Conservation (phyloP, 208 protist species). For the Tritrichomonas foetus region DNA sequence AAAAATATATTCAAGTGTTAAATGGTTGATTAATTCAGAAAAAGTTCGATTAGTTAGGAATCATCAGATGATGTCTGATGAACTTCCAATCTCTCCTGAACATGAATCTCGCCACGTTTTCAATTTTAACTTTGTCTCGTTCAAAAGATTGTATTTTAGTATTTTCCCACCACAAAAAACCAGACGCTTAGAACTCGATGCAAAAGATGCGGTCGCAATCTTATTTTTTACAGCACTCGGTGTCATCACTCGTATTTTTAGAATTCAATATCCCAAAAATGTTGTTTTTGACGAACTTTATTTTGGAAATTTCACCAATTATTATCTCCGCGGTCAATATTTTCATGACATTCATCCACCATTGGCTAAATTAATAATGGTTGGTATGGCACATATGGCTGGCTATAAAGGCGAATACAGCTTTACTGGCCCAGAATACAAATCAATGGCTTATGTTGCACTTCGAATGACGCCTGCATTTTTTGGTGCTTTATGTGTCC, state of each 20-base stretch:
- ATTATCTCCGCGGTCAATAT: constrained; percentile 28
- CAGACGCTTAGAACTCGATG: neutral
- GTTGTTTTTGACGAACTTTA: constrained; percentile 45
- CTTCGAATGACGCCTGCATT: neutral
- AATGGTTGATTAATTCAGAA: too few relatives aligned
- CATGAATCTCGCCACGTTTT: too few relatives aligned
- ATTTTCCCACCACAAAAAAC: neutral
- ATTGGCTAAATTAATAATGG: constrained; percentile 42
- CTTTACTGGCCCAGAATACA: neutral
- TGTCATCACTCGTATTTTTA: neutral
- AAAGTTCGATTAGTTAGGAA: too few relatives aligned
- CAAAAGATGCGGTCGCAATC: neutral
- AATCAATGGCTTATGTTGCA: neutral
- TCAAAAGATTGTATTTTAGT: neutral
- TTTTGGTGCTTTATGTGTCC: neutral
- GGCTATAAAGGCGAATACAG: neutral
- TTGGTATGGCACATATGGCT: neutral
- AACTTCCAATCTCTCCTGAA: too few relatives aligned
- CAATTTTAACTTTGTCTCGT: too few relatives aligned
- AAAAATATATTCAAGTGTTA: too few relatives aligned
- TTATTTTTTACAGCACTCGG: neutral
- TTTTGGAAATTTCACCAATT: constrained; percentile 44
- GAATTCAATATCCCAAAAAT: neutral
- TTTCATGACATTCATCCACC: constrained; percentile 48
- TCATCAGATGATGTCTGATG: too few relatives aligned